A percentile compares a stretch with the other conserved stretches of the same genome.
These are phyloP conservation scores for Elsinoe ampelina DNA, from an alignment of 2,329 filamentous ascomycete species.

Conservation along the genomic window DNA sequence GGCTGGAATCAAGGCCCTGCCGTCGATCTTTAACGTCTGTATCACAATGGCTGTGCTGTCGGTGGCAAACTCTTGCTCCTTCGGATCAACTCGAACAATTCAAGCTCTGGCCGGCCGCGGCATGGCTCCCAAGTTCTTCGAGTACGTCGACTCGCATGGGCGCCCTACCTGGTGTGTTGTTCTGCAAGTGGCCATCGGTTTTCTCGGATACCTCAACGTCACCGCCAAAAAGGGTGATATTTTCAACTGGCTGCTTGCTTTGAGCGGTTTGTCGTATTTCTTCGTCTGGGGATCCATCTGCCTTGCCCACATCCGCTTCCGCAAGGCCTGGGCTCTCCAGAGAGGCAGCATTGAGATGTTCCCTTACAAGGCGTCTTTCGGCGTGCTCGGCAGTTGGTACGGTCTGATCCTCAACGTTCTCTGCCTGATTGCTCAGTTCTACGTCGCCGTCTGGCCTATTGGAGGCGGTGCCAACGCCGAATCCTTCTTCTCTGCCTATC, in stretches of 20 bases:
- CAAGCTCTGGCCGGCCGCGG: constrained; percentile 38
- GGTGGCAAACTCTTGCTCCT: constrained; percentile 48
- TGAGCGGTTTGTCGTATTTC: constrained; percentile 60
- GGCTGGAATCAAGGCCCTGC: constrained; percentile 49
- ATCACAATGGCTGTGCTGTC: constrained; percentile 50
- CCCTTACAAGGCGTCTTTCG: constrained; percentile 50
- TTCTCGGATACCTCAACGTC: constrained; percentile 59
- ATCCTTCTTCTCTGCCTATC: constrained; percentile 20
- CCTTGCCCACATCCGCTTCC: constrained; percentile 81
- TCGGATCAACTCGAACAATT: constrained; percentile 48
- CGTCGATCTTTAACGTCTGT: constrained; percentile 55
- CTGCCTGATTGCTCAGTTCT: constrained; percentile 40
- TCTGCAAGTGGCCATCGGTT: constrained; percentile 55
- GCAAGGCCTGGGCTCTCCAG: constrained; percentile 56
- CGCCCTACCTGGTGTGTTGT: constrained; percentile 66
- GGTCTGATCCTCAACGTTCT: constrained; percentile 48
- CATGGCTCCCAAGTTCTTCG: constrained; percentile 66
- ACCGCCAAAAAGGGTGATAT: constrained; percentile 54
- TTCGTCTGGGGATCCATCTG: constrained; percentile 79
- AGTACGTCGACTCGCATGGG: constrained; percentile 74
- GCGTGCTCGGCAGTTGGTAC: constrained; percentile 52
- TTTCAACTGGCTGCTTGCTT: constrained; percentile 66
- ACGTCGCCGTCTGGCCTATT: constrained; percentile 15
- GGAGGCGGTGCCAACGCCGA: constrained; percentile 13
- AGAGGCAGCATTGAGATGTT: constrained; percentile 55